Evolutionary conservation across 306 rosid species (phyloP), one percentile per base, ranked within the genome.

Genomic region (Spatholobus suberectus): DNA sequence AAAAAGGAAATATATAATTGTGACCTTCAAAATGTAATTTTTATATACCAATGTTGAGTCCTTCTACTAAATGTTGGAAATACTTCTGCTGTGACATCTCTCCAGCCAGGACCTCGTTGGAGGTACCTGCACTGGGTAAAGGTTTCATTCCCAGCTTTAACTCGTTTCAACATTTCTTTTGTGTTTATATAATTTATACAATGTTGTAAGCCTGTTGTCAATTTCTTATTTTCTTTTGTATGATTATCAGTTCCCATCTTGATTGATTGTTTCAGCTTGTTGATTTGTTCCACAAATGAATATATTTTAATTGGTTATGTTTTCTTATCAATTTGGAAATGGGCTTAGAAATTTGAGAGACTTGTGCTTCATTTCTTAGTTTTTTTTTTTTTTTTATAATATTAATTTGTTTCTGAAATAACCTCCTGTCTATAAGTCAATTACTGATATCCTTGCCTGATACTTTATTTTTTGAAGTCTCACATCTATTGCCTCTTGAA

Each of bases 101-200:
- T 17, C 34, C 63, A 80, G 70, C 40, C 46, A 75, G 51, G 70
- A 59, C 62, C 85, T 74, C 81, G 62, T 23, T 73, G 66, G 63
- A 81, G 55, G 43, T 21, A 58, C 35, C 70, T 70, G n/a, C 40
- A 37, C 47, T 51, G 47, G 84, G 68, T 51, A 73, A 55, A 17
- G 21, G 8, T 77, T 63, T 47, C 37, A 8, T 54, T 77, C 41
- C 47, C 61, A 27, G 74, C 17, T 49, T 27, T 52, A 24, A 62
- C 80, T 51, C 67, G 21, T 49, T 46, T n/a, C 67, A 59, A 21
- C 44, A 40, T 18, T 70, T n/a, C 57, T 59, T 14, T 24, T 32
- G n/a, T 70, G n/a, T 70, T 79, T 66, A 38, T 32, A 66, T 41
- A 41, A 13, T 52, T 46, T 63, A 54, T 44, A 43, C 32, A 54